Evolutionary conservation across 768 basidiomycete genomes (phyloP).

Genomic region (Cytidiella melzeri): DNA sequence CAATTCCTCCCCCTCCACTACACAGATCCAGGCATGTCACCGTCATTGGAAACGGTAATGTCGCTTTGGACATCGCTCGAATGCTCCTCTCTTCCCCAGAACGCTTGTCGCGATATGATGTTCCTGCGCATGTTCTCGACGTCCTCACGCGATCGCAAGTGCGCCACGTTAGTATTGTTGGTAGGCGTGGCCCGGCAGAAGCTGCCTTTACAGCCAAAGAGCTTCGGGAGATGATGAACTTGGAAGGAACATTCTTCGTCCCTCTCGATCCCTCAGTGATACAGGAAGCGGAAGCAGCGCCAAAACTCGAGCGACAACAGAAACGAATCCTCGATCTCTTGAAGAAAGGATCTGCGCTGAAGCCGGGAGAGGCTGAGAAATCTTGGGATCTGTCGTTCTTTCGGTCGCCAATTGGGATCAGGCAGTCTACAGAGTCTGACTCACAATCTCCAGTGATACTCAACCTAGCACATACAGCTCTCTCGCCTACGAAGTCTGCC

Average conservation of each 20-base stretch:
- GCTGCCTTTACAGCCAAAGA: constrained; percentile 93
- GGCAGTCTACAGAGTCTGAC: neutral
- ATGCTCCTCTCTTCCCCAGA: constrained; percentile 74
- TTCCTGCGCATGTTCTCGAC: constrained; percentile 69
- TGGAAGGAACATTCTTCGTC: constrained; percentile 60
- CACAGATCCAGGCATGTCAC: constrained; percentile 66
- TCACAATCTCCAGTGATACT: constrained; percentile 28
- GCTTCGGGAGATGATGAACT: constrained; percentile 69
- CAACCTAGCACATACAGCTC: constrained; percentile 53
- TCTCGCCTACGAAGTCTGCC: constrained; percentile 46
- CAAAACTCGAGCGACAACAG: constrained; percentile 55
- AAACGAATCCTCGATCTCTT: constrained; percentile 61
- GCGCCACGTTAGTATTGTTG: constrained; percentile 76
- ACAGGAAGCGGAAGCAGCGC: neutral
- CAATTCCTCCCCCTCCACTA: constrained; percentile 48
- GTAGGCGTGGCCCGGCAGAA: constrained; percentile 80
- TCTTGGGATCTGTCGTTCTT: constrained; percentile 82
- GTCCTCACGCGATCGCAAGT: constrained; percentile 58
- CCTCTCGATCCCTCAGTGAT: constrained; percentile 42
- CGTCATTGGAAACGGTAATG: constrained; percentile 92
- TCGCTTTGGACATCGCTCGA: constrained; percentile 87
- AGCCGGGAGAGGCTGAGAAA: constrained; percentile 42
- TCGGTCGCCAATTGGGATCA: constrained; percentile 56
- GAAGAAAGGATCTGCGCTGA: constrained; percentile 48
- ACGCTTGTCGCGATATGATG: constrained; percentile 63